Base-by-base conservation (phyloP, 2,329 filamentous ascomycete genomes). In the Clarireedia paspali region DNA sequence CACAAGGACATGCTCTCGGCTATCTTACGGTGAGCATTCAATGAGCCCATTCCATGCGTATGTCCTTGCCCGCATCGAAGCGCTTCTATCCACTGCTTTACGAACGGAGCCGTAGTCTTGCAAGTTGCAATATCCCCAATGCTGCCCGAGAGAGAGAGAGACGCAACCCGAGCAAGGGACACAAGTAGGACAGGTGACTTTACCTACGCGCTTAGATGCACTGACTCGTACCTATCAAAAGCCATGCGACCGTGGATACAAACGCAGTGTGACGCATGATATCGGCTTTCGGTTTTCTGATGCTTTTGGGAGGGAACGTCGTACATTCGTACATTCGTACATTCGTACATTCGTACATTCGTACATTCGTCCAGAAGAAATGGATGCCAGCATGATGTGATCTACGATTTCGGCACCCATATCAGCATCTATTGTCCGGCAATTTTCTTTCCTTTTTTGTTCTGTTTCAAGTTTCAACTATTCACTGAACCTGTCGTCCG, bases 201-300 rank as follows among this genome's bases (percentile, higher is more conserved):
- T 47, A 54, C 53, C 47, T 55, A 26, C 53, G 53, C 53, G 47
- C 53, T 55, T 55, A 55, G 47, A 50, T 45, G 38, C 47, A 24
- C 14, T 27, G 5, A 7, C 26, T 27, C 44, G 12, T 47, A 24
- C 23, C 44, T 47, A 47, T 38, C 14, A 55, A 17, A 34, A 34
- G 47, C 38, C 34, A 27, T 34, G 27, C 39, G 26, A 50, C 34
- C 49, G 46, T 36, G 46, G 53, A 24, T 17, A 55, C 46, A 50
- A 45, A 50, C 47, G 53, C 53, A 55, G 53, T 55, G 53, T 55
- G 53, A 55, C 53, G 47, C 53, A 55, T 55, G 53, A 45, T 17
- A 50, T 50, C 47, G 38, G 26, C 26, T 50, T 44, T 55, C 17
- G 36, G 27, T 50, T 50, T 26, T 44, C 38, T 50, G 52, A 46